These are phyloP conservation scores for Zasmidium angulare DNA, from an alignment of 2,329 filamentous ascomycete species.

Conservation along the genomic window DNA sequence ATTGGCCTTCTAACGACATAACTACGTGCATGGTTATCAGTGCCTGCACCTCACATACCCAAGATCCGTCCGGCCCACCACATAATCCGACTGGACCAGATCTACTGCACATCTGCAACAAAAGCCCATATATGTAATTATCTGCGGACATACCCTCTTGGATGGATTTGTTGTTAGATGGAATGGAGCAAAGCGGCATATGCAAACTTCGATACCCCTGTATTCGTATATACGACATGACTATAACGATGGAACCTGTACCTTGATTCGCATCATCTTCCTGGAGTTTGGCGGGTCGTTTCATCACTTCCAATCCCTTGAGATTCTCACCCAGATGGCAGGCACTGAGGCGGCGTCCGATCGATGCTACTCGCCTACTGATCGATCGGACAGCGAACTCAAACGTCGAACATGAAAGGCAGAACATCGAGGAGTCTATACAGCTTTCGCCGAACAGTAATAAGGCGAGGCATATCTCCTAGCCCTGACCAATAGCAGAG, in stretches of 20 bases:
- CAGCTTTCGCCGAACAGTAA: background rate
- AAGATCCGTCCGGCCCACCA: no score
- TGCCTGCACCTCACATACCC: background rate
- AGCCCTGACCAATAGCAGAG: background rate
- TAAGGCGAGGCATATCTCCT: background rate
- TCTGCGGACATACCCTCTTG: background rate
- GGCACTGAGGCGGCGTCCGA: background rate
- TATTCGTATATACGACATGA: constrained; percentile 7
- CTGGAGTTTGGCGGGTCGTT: no score
- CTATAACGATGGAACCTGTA: background rate
- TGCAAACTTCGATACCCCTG: constrained; percentile 9
- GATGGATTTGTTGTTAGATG: background rate
- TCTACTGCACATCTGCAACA: no score
- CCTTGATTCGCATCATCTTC: background rate
- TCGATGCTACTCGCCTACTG: background rate
- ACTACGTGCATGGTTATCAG: background rate
- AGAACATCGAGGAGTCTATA: background rate
- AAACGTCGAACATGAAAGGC: background rate
- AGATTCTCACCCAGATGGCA: no score
- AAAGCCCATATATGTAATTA: no score
- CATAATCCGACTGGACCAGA: no score
- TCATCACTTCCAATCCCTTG: no score
- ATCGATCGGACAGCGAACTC: background rate
- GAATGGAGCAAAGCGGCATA: background rate
- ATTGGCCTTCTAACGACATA: background rate